Evolutionary conservation across 768 basidiomycete genomes (phyloP), one percentile per base, ranked within the genome.

Genomic region (Serendipita sp.): DNA sequence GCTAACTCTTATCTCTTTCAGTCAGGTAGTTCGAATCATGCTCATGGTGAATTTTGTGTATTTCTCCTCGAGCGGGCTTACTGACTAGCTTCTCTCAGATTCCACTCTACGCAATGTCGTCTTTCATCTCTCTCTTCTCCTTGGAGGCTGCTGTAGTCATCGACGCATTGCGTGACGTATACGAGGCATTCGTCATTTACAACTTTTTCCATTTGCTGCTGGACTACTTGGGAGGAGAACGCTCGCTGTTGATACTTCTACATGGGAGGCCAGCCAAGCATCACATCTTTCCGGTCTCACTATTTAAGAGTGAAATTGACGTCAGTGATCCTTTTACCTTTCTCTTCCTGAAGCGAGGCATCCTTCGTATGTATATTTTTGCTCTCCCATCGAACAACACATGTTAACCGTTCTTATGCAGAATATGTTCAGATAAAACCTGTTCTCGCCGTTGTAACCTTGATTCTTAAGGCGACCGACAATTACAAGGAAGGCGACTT

Each of bases 351-450:
- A 98, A 97, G 73, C 83, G 96, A 23, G 96, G 96, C 15, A 93
- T 99, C 45, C 75, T 99, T 44, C 95, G 95, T 98, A 67, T 67
- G 83, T 77, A 16, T 75, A 11, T 52, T 47, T 7, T 36, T 23
- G 23, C 13, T 28, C 10, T 18, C 23, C 34, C 35, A 63, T 44
- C 67, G n/a, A 38, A 3, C 23, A 60, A 41, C 32, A 68, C 66
- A 8, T 15, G 1, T 44, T 32, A 23, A 23, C 36, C n/a, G 32
- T 28, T 16, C 5, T 52, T 54, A 30, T 45, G 64, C 70, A 98
- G 95, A 98, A 79, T 98, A 99, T 73, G 95, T 97, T 0, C 92
- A 97, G 73, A 79, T 98, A 65, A 99, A 99, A 71, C 96, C 96
- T 0, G 72, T 95, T 0, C 78, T 99, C 0, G 94, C 95, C 0